Percentiles rank a stretch among this genome's conserved stretches.
Conservation (phyloP, 1,284 basidiomycete species). For the Ceratobasidium sp. region DNA sequence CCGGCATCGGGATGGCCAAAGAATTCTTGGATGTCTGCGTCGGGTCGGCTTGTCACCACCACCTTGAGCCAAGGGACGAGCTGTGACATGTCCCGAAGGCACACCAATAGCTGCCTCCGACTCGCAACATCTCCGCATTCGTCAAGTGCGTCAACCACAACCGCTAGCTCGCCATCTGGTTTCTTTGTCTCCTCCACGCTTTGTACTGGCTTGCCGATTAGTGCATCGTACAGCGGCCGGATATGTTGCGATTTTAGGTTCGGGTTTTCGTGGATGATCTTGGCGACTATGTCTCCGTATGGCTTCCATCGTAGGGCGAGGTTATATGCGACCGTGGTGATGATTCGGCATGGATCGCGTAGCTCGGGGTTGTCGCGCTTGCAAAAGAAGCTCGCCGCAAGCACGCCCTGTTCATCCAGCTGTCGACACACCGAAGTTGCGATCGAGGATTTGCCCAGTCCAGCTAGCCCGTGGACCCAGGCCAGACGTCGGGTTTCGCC, state of each 20-base stretch:
- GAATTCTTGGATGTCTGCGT: conserved; percentile 19
- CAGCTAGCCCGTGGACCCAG: conserved; percentile 53
- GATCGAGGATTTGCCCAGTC: conserved; percentile 52
- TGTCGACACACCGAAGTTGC: conserved; percentile 51
- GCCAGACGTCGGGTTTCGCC: neutral
- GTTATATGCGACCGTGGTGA: neutral
- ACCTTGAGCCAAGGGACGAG: conserved; percentile 20
- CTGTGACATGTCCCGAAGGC: neutral
- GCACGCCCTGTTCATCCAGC: conserved; percentile 34
- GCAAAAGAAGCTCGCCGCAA: conserved; percentile 56
- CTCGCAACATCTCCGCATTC: conserved; percentile 29
- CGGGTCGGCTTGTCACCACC: conserved; percentile 38
- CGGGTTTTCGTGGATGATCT: neutral
- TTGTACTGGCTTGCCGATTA: conserved; percentile 12
- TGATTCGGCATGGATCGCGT: neutral
- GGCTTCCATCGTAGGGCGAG: neutral
- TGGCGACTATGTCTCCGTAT: neutral
- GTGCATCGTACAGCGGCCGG: neutral
- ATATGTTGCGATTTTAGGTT: neutral
- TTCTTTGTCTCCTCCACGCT: neutral
- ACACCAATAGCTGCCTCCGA: neutral
- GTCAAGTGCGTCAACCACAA: conserved; percentile 47
- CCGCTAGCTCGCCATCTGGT: neutral
- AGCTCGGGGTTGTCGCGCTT: conserved; percentile 19
- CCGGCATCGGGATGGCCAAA: neutral